Conservation (phyloP, 495 filamentous ascomycete genomes). For the Penicillium paxilli region DNA sequence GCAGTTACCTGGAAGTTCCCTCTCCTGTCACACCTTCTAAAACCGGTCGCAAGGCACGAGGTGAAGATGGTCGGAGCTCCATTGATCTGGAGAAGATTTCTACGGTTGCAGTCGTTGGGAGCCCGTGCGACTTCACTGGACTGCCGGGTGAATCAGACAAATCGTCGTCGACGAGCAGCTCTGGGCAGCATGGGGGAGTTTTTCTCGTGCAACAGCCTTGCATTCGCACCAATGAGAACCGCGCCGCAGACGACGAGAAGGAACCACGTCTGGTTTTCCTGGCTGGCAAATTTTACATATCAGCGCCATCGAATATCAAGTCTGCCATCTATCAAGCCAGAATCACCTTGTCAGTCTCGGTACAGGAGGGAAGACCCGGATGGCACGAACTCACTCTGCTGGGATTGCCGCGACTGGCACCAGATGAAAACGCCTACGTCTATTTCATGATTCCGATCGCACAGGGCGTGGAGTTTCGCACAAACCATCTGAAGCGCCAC, state of each 20-base stretch:
- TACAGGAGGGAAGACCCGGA: slow-evolving; percentile 21
- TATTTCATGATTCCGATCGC: slow-evolving; percentile 29
- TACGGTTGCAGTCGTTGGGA: slow-evolving; percentile 11
- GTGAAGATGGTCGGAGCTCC: background rate
- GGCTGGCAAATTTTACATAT: slow-evolving; percentile 23
- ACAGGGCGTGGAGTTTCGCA: slow-evolving; percentile 36
- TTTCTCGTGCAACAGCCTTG: background rate
- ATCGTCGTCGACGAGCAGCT: background rate
- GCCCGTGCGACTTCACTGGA: slow-evolving; percentile 7
- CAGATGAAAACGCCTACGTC: slow-evolving; percentile 27
- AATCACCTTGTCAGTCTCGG: slow-evolving; percentile 14
- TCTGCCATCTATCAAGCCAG: slow-evolving; percentile 22
- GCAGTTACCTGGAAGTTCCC: background rate
- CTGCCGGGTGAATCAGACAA: background rate
- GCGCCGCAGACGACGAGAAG: background rate
- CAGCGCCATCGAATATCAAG: slow-evolving; percentile 8
- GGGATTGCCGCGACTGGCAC: slow-evolving; percentile 29
- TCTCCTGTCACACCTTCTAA: background rate
- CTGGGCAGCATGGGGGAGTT: background rate
- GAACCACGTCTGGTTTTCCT: slow-evolving; percentile 21
- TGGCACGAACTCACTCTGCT: slow-evolving; percentile 34
- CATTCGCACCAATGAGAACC: background rate
- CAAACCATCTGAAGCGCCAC: slow-evolving; percentile 26
- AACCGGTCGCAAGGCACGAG: background rate
- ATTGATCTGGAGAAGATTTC: slow-evolving; percentile 9